These are phyloP conservation scores for Moricandia moricandioides DNA, from an alignment of 345 rosid genomes.

Conservation along the genomic window DNA sequence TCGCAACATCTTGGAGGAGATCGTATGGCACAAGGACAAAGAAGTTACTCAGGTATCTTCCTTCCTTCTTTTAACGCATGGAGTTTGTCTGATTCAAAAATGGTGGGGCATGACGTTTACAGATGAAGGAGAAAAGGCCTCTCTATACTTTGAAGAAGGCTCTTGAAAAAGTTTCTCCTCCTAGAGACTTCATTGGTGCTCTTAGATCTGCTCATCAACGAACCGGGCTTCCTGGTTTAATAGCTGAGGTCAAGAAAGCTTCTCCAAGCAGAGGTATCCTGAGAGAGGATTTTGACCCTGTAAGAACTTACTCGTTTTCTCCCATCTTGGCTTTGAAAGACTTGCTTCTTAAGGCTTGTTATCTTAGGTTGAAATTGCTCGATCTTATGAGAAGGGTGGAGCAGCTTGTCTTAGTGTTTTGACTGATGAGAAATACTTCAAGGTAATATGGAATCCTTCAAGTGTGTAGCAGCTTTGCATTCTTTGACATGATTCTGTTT, in stretches of 20 bases:
- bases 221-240: slow-evolving; percentile 79
- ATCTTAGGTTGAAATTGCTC: slow-evolving; percentile 75
- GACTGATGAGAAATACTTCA: slow-evolving; percentile 80
- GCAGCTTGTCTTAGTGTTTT: slow-evolving; percentile 96
- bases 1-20: slow-evolving; percentile 84
- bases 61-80: neutral
- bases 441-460: slow-evolving; percentile 40
- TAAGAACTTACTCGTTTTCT: slow-evolving; percentile 23
- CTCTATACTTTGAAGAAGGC: slow-evolving; percentile 48
- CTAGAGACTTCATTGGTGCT: slow-evolving; percentile 80
- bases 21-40: slow-evolving; percentile 77
- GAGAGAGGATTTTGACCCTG: slow-evolving; percentile 88
- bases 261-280: slow-evolving; percentile 91
- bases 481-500: slow-evolving; percentile 3
- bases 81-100: neutral
- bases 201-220: slow-evolving; percentile 64
- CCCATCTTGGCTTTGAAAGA: neutral
- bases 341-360: neutral
- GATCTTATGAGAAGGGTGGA: slow-evolving; percentile 85
- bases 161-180: slow-evolving; percentile 59
- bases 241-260: slow-evolving; percentile 98
- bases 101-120: neutral
- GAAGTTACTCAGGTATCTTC: slow-evolving; percentile 60
- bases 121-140: slow-evolving; percentile 75
- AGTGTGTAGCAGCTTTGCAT: neutral